Base-by-base conservation (phyloP, 2,329 filamentous ascomycete species). In the Didymella pinodella region DNA sequence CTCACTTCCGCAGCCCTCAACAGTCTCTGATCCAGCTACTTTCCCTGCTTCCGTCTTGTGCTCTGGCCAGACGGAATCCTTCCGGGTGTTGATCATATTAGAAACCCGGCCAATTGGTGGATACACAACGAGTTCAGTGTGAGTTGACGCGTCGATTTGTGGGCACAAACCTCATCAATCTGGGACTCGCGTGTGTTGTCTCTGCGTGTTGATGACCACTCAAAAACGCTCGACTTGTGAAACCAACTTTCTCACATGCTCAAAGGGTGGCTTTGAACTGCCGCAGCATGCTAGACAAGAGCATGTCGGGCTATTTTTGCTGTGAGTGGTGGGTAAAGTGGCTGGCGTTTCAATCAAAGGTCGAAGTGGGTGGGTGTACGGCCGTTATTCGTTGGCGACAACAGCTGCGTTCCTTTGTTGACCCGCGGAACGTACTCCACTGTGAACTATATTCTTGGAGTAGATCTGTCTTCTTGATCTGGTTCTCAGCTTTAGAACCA, bases 141-240 rank as follows among this genome's bases (percentile, higher is more conserved):
- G 20, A 29, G 56, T 51, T 54, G 50, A 51, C 56, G 51, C 56
- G 46, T 59, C 50, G 32, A 59, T 47, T 54, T 54, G 56, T 59
- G 50, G 47, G 50, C 41, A 54, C 45, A 16, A 38, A 29, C 16
- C 25, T 58, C 56, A 50, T 54, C 50, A 41, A 58, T 48, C 46
- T 53, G 50, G 49, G 31, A 58, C 49, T 41, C 29, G 45, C 49
- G 49, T 18, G 26, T 48, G 22, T 25, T 26, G 43, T 12, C 48
- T 11, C 28, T 43, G 48, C 48, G 52, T 16, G 31, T 36, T 6
- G 53, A n/a, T 32, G 26, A 18, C 45, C 56, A 59, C 50, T 46
- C 31, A 31, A 34, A 20, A 7, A 50, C 26, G 49, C 29, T 40
- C 31, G 46, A 28, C 26, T 48, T 18, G 29, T 48, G 38, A 16